These are phyloP conservation scores for Albugo candida DNA, from an alignment of 352 stramenopile species.

Conservation along the genomic window DNA sequence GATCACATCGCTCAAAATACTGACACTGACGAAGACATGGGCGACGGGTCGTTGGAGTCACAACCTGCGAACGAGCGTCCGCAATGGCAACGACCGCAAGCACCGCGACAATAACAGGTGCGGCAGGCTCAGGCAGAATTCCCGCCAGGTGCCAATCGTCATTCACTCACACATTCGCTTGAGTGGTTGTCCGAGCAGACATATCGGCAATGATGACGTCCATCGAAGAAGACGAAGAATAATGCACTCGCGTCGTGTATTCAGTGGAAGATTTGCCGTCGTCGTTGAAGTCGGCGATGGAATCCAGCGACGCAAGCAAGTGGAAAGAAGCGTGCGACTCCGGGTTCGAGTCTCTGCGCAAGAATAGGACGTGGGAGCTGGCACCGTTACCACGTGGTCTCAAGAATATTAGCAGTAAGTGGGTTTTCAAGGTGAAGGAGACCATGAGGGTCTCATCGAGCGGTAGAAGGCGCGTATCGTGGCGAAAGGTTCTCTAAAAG, in stretches of 20 bases:
- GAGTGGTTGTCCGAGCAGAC: too few species aligned
- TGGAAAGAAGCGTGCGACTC: conserved; percentile 4
- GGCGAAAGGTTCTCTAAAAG: not conserved
- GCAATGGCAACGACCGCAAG: too few species aligned
- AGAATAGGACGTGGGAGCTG: conserved; percentile 2
- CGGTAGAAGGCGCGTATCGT: not conserved
- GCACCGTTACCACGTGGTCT: not conserved
- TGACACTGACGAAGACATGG: too few species aligned
- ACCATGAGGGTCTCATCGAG: not conserved
- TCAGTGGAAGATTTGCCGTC: conserved; percentile 10
- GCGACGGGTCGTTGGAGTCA: too few species aligned
- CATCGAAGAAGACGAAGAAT: too few species aligned
- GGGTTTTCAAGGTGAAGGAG: conserved; percentile 1
- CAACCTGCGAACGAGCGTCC: too few species aligned
- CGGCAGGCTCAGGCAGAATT: too few species aligned
- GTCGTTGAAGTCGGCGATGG: conserved; percentile 9
- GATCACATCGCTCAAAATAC: too few species aligned
- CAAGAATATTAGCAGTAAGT: not conserved
- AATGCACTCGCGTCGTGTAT: conserved; percentile 4
- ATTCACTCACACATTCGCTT: too few species aligned
- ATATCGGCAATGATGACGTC: too few species aligned
- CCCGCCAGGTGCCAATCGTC: too few species aligned
- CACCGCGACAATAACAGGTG: too few species aligned
- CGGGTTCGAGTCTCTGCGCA: not conserved
- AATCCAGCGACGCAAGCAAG: conserved; percentile 4